Percentiles rank a stretch among this genome's conserved stretches.
Evolutionary conservation across 805 yeast species (phyloP).

Genomic region (Groenewaldozyma salmanticensis): DNA sequence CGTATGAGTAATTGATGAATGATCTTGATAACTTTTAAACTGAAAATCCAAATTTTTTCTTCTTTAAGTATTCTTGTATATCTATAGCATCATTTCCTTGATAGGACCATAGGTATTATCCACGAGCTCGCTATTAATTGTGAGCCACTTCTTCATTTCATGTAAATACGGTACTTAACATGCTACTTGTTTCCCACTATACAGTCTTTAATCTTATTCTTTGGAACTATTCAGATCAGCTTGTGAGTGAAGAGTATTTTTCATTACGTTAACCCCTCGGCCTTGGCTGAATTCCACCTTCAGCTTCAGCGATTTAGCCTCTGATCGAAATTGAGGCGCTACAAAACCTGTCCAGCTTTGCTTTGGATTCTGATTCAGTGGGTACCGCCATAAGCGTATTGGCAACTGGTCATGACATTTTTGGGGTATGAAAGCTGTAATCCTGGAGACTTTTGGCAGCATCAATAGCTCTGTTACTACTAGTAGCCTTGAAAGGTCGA

Average conservation of each 20-base stretch:
- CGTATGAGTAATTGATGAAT: too few relatives aligned
- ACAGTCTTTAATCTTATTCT: constrained; percentile 81
- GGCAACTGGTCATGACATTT: constrained; percentile 97
- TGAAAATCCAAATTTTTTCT: too few relatives aligned
- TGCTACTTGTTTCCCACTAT: constrained; percentile 87
- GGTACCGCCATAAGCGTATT: constrained; percentile 98
- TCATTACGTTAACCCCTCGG: constrained; percentile 48
- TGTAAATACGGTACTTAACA: constrained; percentile 71
- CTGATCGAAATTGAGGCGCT: constrained; percentile 79
- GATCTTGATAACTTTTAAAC: too few relatives aligned
- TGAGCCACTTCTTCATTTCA: constrained; percentile 85
- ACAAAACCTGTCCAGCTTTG: constrained; percentile 83
- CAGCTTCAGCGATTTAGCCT: constrained; percentile 66
- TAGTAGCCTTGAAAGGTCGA: constrained; percentile 61
- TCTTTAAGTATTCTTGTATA: too few relatives aligned
- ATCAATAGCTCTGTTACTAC: constrained; percentile 89
- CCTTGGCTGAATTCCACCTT: constrained; percentile 48
- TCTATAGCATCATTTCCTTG: not conserved
- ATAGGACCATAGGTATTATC: constrained; percentile 78
- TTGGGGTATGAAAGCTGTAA: constrained; percentile 98
- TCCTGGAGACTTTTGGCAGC: constrained; percentile 95
- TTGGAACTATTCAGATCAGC: constrained; percentile 56
- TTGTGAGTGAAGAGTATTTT: constrained; percentile 87
- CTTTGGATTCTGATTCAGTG: constrained; percentile 85
- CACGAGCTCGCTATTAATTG: constrained; percentile 80